Base-by-base conservation (phyloP, 495 filamentous ascomycete genomes). In the Xylaria flabelliformis region DNA sequence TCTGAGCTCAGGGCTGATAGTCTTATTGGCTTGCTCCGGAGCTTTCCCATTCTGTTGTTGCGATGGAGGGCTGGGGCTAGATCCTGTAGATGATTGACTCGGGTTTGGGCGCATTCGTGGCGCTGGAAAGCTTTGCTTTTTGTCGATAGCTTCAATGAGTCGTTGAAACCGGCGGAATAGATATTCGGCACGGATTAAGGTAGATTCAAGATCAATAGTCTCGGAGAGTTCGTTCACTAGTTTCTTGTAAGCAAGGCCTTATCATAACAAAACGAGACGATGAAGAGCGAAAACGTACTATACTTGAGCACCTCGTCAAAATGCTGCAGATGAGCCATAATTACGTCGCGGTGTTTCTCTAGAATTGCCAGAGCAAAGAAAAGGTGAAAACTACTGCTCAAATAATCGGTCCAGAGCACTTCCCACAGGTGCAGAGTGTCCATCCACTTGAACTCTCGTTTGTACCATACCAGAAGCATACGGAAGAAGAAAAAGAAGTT, bases 401-500 rank as follows among this genome's bases (percentile, higher is more conserved):
- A 79, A 74, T 91, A 97, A 77, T 98, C 95, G 36, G 97, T 98
- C 97, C 96, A 98, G 3, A 99, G 85, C 2, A 87, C 86, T 82
- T 99, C 96, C 95, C 96, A 99, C 9, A 99, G 85, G 26, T 92
- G 90, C 41, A 98, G 83, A 39, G 97, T 88, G 77, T 98, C 93
- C 50, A 84, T 78, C 93, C 94, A 98, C 75, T 89, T 86, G 76
- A 98, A 99, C 82, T 99, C 96, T 4, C 96, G 92, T 83, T 99
- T 98, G 82, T 95, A 99, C 95, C 95, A 98, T 24, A 99, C 96
- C 0, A 99, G 85, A 32, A 99, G 85, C 95, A 98, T 98, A 32
- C 96, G 91, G 88, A 98, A 99, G 86, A 98, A 98, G 85, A 99
- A 99, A 81, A 99, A 99, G 82, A 98, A 99, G 81, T 99, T 98